Evolutionary conservation across 139 green algal species (phyloP).

Genomic region (Parachlorella kessleri): DNA sequence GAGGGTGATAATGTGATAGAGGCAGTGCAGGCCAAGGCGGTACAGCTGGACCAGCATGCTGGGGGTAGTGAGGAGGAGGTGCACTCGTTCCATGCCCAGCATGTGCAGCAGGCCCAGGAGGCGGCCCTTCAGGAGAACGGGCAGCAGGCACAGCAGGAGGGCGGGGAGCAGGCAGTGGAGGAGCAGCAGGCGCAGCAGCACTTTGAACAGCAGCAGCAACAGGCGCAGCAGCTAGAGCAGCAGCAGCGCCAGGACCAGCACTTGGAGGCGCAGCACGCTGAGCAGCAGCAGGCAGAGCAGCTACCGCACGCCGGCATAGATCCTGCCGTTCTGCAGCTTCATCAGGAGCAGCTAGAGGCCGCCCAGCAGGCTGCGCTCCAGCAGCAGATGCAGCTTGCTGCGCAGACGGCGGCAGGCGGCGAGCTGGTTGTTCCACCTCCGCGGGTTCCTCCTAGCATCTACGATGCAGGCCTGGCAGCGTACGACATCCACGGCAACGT

Average conservation of each 20-base stretch:
- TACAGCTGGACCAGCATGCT: slow-evolving; percentile 1
- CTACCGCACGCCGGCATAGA: too few relatives aligned
- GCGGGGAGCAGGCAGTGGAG: not conserved
- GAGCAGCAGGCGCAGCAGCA: slow-evolving; percentile 11
- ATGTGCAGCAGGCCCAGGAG: slow-evolving; percentile 3
- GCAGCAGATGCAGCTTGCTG: not conserved
- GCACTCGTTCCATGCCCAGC: not conserved
- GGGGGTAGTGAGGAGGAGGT: not conserved
- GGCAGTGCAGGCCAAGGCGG: not conserved
- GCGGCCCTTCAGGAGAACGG: not conserved
- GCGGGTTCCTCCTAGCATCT: not conserved
- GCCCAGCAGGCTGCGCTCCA: not conserved
- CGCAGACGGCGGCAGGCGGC: not conserved
- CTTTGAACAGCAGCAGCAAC: not conserved
- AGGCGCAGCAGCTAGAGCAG: not conserved
- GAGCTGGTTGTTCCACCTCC: not conserved
- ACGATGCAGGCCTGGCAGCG: not conserved
- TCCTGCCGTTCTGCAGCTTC: not conserved
- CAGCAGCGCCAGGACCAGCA: not conserved
- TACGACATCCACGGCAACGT: slow-evolving; percentile 21
- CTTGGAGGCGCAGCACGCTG: not conserved
- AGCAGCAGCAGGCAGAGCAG: not conserved
- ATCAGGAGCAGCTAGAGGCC: not conserved
- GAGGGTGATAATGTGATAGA: not conserved
- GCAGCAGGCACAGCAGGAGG: not conserved